A percentile compares a stretch with the other conserved stretches of the same genome.
Conservation (phyloP, 2,329 filamentous ascomycete genomes). For the Phyllosticta paracitricarpa region DNA sequence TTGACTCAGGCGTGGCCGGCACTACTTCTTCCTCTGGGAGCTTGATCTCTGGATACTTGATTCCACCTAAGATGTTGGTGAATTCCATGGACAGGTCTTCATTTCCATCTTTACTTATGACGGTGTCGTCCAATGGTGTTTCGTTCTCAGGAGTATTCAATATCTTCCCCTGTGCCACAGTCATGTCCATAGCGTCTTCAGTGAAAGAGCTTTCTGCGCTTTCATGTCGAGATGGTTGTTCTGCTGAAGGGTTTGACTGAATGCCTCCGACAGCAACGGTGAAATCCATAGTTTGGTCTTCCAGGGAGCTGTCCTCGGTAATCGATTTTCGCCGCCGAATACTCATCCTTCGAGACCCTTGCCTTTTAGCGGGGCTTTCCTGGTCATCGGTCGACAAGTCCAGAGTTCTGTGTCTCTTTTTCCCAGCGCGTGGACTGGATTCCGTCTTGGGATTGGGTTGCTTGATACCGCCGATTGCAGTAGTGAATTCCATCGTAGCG, state of each 20-base stretch:
- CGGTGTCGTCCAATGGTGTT: not conserved
- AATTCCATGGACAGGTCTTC: slow-evolving; percentile 45
- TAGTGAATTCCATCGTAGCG: slow-evolving; percentile 47
- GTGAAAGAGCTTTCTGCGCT: slow-evolving; percentile 21
- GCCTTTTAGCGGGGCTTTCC: slow-evolving; percentile 27
- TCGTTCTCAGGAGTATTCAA: slow-evolving; percentile 12
- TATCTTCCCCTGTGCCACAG: slow-evolving; percentile 28
- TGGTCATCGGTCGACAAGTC: slow-evolving; percentile 20
- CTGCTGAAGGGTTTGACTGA: slow-evolving; percentile 13
- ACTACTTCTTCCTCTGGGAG: slow-evolving; percentile 5
- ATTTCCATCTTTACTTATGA: slow-evolving; percentile 19
- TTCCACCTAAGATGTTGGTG: slow-evolving; percentile 39
- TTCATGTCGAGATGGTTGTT: slow-evolving; percentile 12
- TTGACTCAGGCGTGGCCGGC: slow-evolving; percentile 13
- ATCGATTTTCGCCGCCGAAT: slow-evolving; percentile 30
- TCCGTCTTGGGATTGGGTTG: slow-evolving; percentile 18
- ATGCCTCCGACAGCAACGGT: slow-evolving; percentile 30
- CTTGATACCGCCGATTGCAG: slow-evolving; percentile 43
- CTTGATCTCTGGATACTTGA: slow-evolving; percentile 14
- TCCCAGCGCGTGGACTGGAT: slow-evolving; percentile 25
- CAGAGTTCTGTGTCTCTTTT: slow-evolving; percentile 35
- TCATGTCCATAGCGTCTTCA: slow-evolving; percentile 32
- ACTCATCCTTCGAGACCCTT: slow-evolving; percentile 25
- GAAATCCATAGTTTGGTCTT: slow-evolving; percentile 33
- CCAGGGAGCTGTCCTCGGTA: slow-evolving; percentile 23